Conservation (phyloP, 805 yeast genomes). For the Ogataea pilisensis region DNA sequence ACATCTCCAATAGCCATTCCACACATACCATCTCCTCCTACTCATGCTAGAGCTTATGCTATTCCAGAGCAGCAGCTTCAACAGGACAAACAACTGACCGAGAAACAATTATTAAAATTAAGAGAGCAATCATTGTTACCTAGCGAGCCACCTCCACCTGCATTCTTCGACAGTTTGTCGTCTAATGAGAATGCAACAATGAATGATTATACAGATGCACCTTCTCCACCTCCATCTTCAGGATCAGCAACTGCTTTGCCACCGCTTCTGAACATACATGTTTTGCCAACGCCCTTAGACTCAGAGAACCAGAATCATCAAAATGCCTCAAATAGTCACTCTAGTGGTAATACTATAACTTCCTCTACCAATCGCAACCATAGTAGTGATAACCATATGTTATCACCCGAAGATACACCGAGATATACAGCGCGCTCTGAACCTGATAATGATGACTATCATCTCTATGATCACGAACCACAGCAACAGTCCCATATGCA, state of each 20-base stretch:
- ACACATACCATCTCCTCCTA: slow-evolving; percentile 4
- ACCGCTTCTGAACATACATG: too few relatives aligned
- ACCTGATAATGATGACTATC: too few relatives aligned
- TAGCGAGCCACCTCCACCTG: slow-evolving; percentile 43
- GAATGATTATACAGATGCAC: neutral
- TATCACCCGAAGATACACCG: neutral
- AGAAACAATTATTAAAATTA: slow-evolving; percentile 51
- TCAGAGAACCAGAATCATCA: neutral
- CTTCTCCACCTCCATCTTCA: neutral
- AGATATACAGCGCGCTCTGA: neutral
- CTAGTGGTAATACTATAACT: neutral
- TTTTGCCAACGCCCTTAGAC: neutral
- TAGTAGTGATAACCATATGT: neutral
- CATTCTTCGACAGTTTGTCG: neutral
- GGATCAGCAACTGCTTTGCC: neutral
- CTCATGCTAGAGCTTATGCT: neutral
- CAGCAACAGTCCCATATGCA: too few relatives aligned
- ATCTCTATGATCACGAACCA: too few relatives aligned
- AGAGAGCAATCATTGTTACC: slow-evolving; percentile 62
- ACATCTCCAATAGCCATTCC: slow-evolving; percentile 9
- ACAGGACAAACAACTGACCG: slow-evolving; percentile 35
- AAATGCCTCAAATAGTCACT: neutral
- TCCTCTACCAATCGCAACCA: neutral
- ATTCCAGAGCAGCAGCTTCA: neutral
- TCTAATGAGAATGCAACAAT: neutral